Evolutionary conservation across 345 rosid genomes (phyloP).

Genomic region (Aquilaria malaccensis): DNA sequence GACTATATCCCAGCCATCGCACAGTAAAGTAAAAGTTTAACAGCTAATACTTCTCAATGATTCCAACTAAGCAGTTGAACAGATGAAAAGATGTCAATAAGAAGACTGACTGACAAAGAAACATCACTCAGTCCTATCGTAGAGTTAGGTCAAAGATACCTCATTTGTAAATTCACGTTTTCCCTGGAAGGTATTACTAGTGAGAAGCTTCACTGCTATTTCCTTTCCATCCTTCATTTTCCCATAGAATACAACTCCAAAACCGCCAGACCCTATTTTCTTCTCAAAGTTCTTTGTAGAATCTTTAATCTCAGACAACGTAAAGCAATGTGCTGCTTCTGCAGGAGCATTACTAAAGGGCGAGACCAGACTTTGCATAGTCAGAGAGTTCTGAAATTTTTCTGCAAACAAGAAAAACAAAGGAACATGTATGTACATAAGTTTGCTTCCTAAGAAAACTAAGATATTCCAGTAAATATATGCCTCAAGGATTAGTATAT

Average conservation of each 20-base stretch:
- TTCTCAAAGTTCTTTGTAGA: slow-evolving; percentile 71
- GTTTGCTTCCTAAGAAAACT: background rate
- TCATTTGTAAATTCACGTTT: slow-evolving; percentile 91
- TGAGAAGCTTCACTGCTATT: slow-evolving; percentile 88
- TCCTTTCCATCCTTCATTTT: slow-evolving; percentile 79
- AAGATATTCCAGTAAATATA: slow-evolving; percentile 4
- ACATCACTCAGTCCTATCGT: background rate
- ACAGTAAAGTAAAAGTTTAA: too few species aligned
- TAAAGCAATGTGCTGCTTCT: slow-evolving; percentile 82
- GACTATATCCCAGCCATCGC: too few species aligned
- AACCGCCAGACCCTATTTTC: slow-evolving; percentile 97
- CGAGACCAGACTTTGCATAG: slow-evolving; percentile 50
- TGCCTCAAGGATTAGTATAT: slow-evolving; percentile 7
- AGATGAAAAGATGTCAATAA: too few species aligned
- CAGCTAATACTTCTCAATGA: too few species aligned
- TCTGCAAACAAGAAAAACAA: slow-evolving; percentile 29
- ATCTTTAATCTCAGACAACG: slow-evolving; percentile 63
- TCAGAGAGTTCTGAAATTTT: slow-evolving; percentile 31
- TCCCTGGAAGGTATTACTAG: slow-evolving; percentile 81
- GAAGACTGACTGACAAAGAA: background rate
- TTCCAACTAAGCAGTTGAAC: too few species aligned
- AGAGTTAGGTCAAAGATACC: slow-evolving; percentile 35
- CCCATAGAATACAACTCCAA: slow-evolving; percentile 91
- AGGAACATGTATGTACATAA: slow-evolving; percentile 4
- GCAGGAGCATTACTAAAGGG: slow-evolving; percentile 56